Evolutionary conservation across 257 asterid genomes (phyloP).

Genomic region (Penstemon eatonii): DNA sequence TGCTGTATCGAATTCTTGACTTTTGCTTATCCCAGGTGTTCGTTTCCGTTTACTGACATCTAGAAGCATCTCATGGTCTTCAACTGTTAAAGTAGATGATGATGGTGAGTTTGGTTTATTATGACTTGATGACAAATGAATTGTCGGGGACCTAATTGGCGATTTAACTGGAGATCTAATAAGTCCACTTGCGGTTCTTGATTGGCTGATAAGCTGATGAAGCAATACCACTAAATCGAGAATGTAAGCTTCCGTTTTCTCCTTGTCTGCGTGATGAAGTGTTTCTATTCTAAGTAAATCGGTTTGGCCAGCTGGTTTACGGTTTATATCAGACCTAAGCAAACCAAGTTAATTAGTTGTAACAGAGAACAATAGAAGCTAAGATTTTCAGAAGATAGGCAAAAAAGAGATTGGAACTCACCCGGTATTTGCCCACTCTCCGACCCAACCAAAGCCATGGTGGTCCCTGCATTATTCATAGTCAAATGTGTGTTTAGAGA

Average conservation of each 20-base stretch:
- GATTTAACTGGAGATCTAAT: constrained; percentile 45
- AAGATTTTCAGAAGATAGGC: constrained; percentile 6
- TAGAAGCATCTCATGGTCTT: constrained; percentile 86
- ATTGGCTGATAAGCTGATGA: constrained; percentile 69
- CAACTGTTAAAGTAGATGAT: constrained; percentile 51
- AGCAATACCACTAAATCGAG: constrained; percentile 84
- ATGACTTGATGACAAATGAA: constrained; percentile 38
- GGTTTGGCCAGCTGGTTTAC: constrained; percentile 53
- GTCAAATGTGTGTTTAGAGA: constrained; percentile 23
- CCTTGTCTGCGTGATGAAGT: constrained; percentile 81
- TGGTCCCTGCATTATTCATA: constrained; percentile 70
- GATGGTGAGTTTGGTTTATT: constrained; percentile 53
- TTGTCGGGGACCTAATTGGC: constrained; percentile 54
- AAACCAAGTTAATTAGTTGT: constrained; percentile 6
- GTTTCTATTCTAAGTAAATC: constrained; percentile 71
- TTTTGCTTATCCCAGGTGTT: constrained; percentile 87
- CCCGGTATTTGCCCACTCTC: constrained; percentile 98
- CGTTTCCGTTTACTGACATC: constrained; percentile 70
- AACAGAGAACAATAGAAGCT: background rate
- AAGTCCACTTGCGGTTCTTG: constrained; percentile 53
- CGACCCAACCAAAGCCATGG: constrained; percentile 99
- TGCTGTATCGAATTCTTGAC: constrained; percentile 73
- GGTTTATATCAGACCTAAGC: constrained; percentile 68
- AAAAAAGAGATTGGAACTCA: constrained; percentile 17
- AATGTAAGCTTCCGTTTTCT: constrained; percentile 74